These are phyloP conservation scores for Aspergillus ibericus DNA, from an alignment of 2,329 filamentous ascomycete species.

Conservation along the genomic window DNA sequence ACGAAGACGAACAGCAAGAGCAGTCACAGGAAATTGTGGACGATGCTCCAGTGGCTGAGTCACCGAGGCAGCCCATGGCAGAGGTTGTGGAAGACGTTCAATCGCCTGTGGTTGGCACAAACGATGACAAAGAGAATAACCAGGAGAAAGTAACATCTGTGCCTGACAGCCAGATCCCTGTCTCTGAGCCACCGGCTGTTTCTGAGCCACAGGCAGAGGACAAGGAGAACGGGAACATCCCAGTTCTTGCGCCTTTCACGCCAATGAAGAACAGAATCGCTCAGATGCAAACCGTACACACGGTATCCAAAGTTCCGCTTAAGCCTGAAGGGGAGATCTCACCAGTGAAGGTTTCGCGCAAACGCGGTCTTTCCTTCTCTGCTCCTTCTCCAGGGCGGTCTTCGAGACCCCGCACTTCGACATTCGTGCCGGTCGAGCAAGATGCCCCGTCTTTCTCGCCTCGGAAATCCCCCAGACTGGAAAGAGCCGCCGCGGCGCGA, in stretches of 20 bases:
- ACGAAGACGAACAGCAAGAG: conserved; percentile 29
- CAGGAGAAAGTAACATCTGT: background rate
- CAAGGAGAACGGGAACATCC: conserved; percentile 30
- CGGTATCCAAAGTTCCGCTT: conserved; percentile 74
- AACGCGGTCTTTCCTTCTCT: conserved; percentile 55
- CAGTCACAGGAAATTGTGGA: background rate
- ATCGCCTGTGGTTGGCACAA: conserved; percentile 5
- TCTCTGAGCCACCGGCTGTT: conserved; percentile 35
- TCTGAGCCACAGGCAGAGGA: conserved; percentile 39
- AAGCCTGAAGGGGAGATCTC: conserved; percentile 62
- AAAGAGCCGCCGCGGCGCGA: conserved; percentile 13
- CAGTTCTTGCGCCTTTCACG: conserved; percentile 50
- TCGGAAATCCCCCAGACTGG: conserved; percentile 24
- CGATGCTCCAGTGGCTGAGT: background rate
- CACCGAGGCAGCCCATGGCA: conserved; percentile 14
- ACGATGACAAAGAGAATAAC: background rate
- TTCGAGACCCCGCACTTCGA: conserved; percentile 28
- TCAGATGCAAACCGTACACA: conserved; percentile 63
- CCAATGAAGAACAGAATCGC: conserved; percentile 52
- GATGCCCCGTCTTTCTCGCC: conserved; percentile 27
- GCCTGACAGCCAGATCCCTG: background rate
- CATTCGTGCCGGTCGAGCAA: conserved; percentile 24
- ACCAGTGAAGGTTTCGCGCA: conserved; percentile 46
- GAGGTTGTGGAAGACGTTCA: conserved; percentile 15
- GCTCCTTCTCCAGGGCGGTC: conserved; percentile 42